phyloP scores from a whole-genome alignment of 179 eudicot species.

The Sideroxylon spinosum region DNA sequence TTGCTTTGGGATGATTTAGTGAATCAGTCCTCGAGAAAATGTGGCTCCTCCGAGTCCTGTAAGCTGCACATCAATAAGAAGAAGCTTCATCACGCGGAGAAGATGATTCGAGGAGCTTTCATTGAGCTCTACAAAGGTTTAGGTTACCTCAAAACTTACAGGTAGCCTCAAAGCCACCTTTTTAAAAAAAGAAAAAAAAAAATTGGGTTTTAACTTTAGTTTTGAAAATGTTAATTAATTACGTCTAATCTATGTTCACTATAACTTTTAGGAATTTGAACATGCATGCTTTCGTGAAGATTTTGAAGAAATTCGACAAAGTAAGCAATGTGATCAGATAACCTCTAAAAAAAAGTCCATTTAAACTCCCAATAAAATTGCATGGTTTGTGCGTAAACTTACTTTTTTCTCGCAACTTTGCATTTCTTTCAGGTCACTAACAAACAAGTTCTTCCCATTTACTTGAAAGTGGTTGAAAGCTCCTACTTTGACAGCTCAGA shows the following conservation, averaged over 20 bases:
- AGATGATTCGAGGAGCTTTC: constrained; percentile 85
- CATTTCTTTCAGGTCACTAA: constrained; percentile 62
- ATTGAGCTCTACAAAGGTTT: constrained; percentile 85
- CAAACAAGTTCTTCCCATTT: constrained; percentile 74
- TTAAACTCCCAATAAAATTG: constrained; percentile 2
- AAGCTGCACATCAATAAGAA: constrained; percentile 62
- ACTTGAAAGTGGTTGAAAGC: constrained; percentile 83
- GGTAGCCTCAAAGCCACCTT: constrained; percentile 31
- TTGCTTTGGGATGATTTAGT: constrained; percentile 73
- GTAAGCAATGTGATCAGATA: constrained; percentile 37
- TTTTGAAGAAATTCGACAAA: constrained; percentile 86
- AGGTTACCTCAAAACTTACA: constrained; percentile 71
- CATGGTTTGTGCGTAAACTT: neutral
- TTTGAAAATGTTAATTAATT: neutral
- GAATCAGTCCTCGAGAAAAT: constrained; percentile 61
- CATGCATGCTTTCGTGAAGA: constrained; percentile 86
- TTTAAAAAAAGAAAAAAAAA: too few relatives aligned
- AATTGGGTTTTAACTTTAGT: too few relatives aligned
- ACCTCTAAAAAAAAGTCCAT: neutral
- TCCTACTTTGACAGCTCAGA: constrained; percentile 88
- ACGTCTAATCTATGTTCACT: neutral
- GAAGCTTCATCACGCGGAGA: constrained; percentile 76
- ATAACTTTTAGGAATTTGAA: constrained; percentile 73
- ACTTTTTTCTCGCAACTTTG: neutral
- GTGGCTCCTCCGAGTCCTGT: constrained; percentile 38